These are phyloP conservation scores for Linum tenue DNA, from an alignment of 345 rosid genomes.

Conservation along the genomic window DNA sequence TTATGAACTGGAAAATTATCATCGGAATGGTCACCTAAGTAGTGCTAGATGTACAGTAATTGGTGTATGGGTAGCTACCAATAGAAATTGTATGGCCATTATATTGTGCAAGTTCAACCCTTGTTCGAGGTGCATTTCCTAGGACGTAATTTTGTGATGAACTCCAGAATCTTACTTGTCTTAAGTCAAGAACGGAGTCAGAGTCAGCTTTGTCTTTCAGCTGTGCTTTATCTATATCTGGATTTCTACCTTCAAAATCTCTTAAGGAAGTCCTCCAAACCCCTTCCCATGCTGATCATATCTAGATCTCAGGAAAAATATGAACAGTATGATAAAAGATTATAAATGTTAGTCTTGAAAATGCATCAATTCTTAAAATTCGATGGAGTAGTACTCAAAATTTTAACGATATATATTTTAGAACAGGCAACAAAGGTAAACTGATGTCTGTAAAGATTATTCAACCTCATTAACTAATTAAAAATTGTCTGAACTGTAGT, in stretches of 20 bases:
- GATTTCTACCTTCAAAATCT: neutral
- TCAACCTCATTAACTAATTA: no score
- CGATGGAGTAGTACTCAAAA: neutral
- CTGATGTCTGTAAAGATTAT: neutral
- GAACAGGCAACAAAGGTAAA: no score
- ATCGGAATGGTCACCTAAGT: neutral
- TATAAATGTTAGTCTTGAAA: no score
- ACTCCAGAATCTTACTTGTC: neutral
- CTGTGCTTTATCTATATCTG: neutral
- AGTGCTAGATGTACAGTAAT: neutral
- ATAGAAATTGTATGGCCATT: neutral
- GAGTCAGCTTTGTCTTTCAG: neutral
- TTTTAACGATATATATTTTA: no score
- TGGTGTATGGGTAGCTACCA: neutral
- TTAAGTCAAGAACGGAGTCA: neutral
- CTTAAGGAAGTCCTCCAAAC: neutral
- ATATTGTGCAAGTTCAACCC: neutral
- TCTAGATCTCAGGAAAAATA: no score
- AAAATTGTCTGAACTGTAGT: slow-evolving; percentile 28
- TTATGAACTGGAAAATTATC: neutral
- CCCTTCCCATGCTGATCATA: no score
- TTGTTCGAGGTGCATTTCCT: neutral
- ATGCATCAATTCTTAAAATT: no score
- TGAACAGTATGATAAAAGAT: no score
- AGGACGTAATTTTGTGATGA: neutral